A percentile compares a stretch with the other conserved stretches of the same genome.
Conservation (phyloP, 495 filamentous ascomycete species). For the Apodospora peruviana region DNA sequence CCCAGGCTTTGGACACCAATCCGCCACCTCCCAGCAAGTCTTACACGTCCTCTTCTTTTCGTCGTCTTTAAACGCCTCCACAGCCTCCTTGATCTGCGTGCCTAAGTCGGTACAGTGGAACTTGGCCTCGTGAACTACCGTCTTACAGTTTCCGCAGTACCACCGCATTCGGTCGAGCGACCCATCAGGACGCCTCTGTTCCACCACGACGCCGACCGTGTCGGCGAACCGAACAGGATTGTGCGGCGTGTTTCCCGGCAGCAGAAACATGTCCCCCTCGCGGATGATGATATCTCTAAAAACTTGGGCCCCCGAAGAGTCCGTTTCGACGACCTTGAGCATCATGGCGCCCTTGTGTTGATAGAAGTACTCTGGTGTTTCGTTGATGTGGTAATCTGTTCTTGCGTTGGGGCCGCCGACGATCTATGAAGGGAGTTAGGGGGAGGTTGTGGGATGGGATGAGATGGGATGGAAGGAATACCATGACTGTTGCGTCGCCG, state of each 20-base stretch:
- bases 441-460: neutral
- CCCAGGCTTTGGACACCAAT: slow-evolving; percentile 43
- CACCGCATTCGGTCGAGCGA: slow-evolving; percentile 78
- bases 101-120: slow-evolving; percentile 91
- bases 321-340: slow-evolving; percentile 81
- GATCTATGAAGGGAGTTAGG: slow-evolving; percentile 47
- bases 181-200: slow-evolving; percentile 69
- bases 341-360: slow-evolving; percentile 91
- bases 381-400: slow-evolving; percentile 98
- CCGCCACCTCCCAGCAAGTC: slow-evolving; percentile 69
- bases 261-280: slow-evolving; percentile 91
- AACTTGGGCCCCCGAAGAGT: too few relatives aligned
- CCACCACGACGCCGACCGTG: slow-evolving; percentile 78
- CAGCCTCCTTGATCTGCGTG: slow-evolving; percentile 94
- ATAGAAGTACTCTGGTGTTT: slow-evolving; percentile 96
- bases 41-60: slow-evolving; percentile 70
- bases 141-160: slow-evolving; percentile 73
- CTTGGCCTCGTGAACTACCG: slow-evolving; percentile 74
- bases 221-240: slow-evolving; percentile 60
- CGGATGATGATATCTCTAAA: slow-evolving; percentile 84
- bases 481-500: slow-evolving; percentile 72
- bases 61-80: slow-evolving; percentile 71
- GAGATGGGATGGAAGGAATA: too few relatives aligned
- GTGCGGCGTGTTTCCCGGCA: slow-evolving; percentile 88
- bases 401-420: slow-evolving; percentile 95